Evolutionary conservation across 1,284 basidiomycete species (phyloP).

Genomic region (Blastosporella zonata): DNA sequence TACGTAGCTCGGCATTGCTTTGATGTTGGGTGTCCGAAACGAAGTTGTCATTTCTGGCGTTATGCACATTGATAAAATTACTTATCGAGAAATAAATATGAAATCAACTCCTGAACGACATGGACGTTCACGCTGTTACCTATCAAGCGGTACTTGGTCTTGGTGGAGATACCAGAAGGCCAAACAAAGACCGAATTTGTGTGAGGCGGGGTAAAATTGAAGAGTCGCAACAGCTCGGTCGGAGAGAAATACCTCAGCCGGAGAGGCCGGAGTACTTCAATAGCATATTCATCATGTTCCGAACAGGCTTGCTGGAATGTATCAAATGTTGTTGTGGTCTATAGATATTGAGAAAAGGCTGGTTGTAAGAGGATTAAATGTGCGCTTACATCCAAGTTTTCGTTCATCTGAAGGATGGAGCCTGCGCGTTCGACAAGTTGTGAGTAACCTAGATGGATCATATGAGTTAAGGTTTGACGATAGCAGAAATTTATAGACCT

Average conservation of each 20-base stretch:
- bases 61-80: background rate
- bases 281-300: constrained; percentile 37
- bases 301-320: constrained; percentile 48
- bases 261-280: constrained; percentile 55
- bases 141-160: constrained; percentile 69
- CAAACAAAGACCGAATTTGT: constrained; percentile 43
- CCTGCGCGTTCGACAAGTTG: constrained; percentile 72
- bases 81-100: constrained; percentile 42
- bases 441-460: constrained; percentile 55
- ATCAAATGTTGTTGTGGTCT: constrained; percentile 66
- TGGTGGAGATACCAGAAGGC: constrained; percentile 56
- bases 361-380: background rate
- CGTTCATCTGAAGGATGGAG: constrained; percentile 70
- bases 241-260: constrained; percentile 71
- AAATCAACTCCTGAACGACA: constrained; percentile 56
- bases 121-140: constrained; percentile 79
- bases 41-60: too few relatives aligned
- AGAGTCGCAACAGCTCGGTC: constrained; percentile 64
- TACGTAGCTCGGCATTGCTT: too few relatives aligned
- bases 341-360: background rate
- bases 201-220: constrained; percentile 46
- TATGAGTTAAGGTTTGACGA: background rate
- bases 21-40: too few relatives aligned
- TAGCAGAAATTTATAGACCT: constrained; percentile 38
- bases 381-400: constrained; percentile 57